phyloP scores from a whole-genome alignment of 2,329 filamentous ascomycete genomes.

The Claviceps paspali region DNA sequence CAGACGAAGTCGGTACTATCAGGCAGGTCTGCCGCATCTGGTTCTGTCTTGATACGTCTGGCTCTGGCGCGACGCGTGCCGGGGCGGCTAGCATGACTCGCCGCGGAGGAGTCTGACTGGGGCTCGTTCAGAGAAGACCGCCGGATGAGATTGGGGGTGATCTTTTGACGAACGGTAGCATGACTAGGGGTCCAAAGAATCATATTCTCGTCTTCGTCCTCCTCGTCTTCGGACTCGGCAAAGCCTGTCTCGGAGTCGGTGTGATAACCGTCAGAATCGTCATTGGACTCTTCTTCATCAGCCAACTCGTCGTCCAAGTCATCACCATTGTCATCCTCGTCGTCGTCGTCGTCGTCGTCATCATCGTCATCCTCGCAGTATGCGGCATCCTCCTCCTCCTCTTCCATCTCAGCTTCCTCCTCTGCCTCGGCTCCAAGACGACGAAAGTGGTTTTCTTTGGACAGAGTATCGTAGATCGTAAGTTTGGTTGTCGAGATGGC shows the following conservation, averaged over 20 bases:
- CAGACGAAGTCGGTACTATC: constrained; percentile 99
- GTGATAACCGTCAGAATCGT: constrained; percentile 54
- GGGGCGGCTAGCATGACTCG: constrained; percentile 20
- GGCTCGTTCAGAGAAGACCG: constrained; percentile 26
- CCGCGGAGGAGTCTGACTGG: constrained; percentile 47
- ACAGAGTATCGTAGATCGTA: constrained; percentile 77
- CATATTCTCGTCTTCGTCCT: constrained; percentile 50
- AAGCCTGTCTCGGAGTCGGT: constrained; percentile 58
- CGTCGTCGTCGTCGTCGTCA: constrained; percentile 33
- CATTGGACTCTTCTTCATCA: constrained; percentile 37
- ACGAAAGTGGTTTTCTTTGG: constrained; percentile 79
- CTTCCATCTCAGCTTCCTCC: constrained; percentile 66
- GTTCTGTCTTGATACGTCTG: constrained; percentile 13
- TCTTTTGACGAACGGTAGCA: constrained; percentile 21
- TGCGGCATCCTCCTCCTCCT: constrained; percentile 42
- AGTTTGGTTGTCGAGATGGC: constrained; percentile 52
- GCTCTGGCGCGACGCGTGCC: constrained; percentile 15
- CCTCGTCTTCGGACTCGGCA: constrained; percentile 53
- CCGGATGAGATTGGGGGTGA: constrained; percentile 18
- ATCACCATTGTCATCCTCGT: constrained; percentile 33
- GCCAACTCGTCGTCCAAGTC: constrained; percentile 30
- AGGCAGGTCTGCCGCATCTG: constrained; percentile 64
- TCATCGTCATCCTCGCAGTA: constrained; percentile 32
- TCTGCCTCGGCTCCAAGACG: constrained; percentile 79
- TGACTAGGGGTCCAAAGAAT: constrained; percentile 38